Conservation (phyloP, 225 moss, liverwort and hornwort genomes). For the Sphagnum tenellum region DNA sequence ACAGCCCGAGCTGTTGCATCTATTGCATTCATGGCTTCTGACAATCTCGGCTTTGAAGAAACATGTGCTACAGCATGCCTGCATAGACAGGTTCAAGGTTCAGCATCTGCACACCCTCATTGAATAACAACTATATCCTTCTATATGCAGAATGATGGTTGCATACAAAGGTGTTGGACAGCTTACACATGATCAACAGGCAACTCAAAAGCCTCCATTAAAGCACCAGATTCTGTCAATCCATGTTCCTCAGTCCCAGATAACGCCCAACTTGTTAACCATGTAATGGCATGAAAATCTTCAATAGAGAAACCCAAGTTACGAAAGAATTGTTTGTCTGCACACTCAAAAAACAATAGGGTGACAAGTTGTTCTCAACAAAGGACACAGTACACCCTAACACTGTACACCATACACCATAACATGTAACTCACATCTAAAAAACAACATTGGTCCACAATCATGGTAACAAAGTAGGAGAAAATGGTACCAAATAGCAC, state of each 20-base stretch:
- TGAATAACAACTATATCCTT: no score
- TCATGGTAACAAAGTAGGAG: no score
- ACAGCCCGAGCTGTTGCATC: constrained; percentile 32
- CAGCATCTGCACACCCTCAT: no score
- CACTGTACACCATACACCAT: no score
- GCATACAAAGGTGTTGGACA: constrained; percentile 10
- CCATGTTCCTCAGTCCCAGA: constrained; percentile 47
- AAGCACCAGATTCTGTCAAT: constrained; percentile 13
- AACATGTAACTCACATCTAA: no score
- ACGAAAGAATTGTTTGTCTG: constrained; percentile 67
- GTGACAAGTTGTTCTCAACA: no score
- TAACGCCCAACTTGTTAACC: constrained; percentile 96
- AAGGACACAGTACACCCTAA: no score
- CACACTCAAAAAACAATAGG: no score
- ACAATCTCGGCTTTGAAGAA: constrained; percentile 31
- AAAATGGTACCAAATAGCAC: no score
- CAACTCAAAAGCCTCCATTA: constrained; percentile 11
- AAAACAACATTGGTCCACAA: no score
- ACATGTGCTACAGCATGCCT: background rate
- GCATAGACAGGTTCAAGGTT: no score
- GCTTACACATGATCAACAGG: constrained; percentile 4
- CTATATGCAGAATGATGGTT: no score
- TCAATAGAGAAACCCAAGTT: constrained; percentile 57
- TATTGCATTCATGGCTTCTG: constrained; percentile 52
- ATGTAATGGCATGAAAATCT: constrained; percentile 87